These are phyloP conservation scores for Emergomyces orientalis DNA, from an alignment of 2,329 filamentous ascomycete species.

Conservation along the genomic window DNA sequence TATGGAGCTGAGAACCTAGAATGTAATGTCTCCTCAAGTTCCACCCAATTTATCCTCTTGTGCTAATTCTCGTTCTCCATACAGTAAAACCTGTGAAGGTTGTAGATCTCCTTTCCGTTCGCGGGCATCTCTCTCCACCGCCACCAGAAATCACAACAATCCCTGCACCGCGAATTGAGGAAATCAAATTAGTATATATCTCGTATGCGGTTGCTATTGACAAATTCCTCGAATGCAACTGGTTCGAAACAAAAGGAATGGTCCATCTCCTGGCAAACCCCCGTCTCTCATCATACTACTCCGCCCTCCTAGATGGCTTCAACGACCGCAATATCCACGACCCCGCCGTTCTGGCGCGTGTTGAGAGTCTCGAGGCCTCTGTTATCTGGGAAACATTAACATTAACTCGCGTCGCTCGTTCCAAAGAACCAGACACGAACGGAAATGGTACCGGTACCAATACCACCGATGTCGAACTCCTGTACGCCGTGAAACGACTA, in stretches of 20 bases:
- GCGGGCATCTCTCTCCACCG: constrained; percentile 49
- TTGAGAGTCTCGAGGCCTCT: constrained; percentile 49
- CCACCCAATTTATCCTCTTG: background rate
- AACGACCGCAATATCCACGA: constrained; percentile 33
- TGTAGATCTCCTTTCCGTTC: constrained; percentile 60
- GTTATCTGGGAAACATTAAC: constrained; percentile 52
- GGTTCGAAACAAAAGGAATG: constrained; percentile 58
- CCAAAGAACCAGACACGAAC: constrained; percentile 22
- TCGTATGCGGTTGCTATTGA: constrained; percentile 68
- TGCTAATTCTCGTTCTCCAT: constrained; percentile 36
- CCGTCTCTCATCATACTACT: constrained; percentile 56
- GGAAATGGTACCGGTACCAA: constrained; percentile 27
- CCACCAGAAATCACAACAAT: constrained; percentile 45
- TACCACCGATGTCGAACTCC: constrained; percentile 46
- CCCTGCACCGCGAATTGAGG: constrained; percentile 45
- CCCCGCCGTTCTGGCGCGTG: constrained; percentile 28
- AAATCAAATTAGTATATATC: constrained; percentile 62
- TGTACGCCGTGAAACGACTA: constrained; percentile 60
- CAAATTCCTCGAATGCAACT: constrained; percentile 69
- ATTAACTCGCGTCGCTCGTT: constrained; percentile 40
- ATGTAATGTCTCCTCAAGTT: constrained; percentile 29
- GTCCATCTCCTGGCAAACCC: constrained; percentile 47
- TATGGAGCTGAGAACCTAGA: constrained; percentile 17
- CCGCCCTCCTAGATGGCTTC: constrained; percentile 50
- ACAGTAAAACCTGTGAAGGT: constrained; percentile 60